A percentile compares a stretch with the other conserved stretches of the same genome.
Conservation (phyloP, 306 rosid genomes). For the Lotus japonicus region DNA sequence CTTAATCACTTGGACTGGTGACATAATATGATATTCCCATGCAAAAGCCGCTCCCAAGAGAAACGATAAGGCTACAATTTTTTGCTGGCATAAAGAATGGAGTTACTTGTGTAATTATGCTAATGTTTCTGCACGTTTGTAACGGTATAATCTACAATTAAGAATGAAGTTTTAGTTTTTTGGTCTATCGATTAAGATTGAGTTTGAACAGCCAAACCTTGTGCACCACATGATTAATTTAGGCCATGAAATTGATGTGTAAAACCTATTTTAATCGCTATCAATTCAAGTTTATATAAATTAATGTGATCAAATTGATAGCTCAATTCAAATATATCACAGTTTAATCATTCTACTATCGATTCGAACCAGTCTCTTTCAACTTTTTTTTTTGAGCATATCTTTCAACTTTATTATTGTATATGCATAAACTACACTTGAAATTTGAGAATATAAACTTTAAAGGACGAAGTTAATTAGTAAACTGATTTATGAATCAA, state of each 20-base stretch:
- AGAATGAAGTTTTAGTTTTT: background rate
- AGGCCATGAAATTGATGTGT: background rate
- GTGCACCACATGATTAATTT: background rate
- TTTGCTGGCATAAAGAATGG: constrained; percentile 17
- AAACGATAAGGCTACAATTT: background rate
- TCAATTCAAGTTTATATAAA: too few species aligned
- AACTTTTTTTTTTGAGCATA: too few species aligned
- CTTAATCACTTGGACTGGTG: background rate
- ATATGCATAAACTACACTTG: too few species aligned
- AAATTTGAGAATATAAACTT: too few species aligned
- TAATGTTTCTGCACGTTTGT: constrained; percentile 13
- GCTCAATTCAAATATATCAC: too few species aligned
- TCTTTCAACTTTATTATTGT: too few species aligned
- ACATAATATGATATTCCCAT: constrained; percentile 1
- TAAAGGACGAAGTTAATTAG: too few species aligned
- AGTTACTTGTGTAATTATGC: constrained; percentile 15
- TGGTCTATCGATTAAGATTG: background rate
- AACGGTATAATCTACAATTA: background rate
- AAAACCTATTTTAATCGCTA: background rate
- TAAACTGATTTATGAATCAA: too few species aligned
- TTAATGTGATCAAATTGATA: too few species aligned
- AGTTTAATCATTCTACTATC: too few species aligned
- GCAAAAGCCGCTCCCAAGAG: background rate
- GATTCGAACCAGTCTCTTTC: too few species aligned
- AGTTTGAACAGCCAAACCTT: constrained; percentile 3